A percentile compares a stretch with the other conserved stretches of the same genome.
Evolutionary conservation across 1,284 basidiomycete species (phyloP).

Genomic region (Ceratobasidium sp.): DNA sequence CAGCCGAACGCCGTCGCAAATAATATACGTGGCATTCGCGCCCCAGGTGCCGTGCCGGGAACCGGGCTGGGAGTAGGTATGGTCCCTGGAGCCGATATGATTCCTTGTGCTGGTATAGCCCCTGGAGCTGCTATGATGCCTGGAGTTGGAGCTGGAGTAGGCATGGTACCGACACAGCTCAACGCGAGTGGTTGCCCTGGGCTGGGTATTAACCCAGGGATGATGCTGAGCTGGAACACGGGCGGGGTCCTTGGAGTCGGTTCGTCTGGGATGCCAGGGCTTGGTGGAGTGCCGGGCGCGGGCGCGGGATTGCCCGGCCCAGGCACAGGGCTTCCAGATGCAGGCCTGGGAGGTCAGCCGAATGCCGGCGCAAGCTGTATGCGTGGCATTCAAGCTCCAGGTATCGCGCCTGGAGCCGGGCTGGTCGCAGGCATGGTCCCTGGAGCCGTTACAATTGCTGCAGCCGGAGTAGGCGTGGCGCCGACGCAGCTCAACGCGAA

Average conservation of each 20-base stretch:
- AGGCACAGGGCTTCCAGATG: background rate
- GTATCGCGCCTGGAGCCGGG: too few relatives aligned
- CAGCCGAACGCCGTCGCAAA: background rate
- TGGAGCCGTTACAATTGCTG: background rate
- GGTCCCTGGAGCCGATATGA: too few relatives aligned
- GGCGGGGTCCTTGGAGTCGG: background rate
- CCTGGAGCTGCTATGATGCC: conserved; percentile 13
- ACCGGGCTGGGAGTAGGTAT: too few relatives aligned
- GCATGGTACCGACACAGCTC: conserved; percentile 19
- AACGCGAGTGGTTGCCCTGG: background rate
- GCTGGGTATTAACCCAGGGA: conserved; percentile 24
- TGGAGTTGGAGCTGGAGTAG: background rate
- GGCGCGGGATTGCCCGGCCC: background rate
- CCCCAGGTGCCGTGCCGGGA: too few relatives aligned
- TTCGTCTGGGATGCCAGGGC: background rate
- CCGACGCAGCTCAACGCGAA: conserved; percentile 17
- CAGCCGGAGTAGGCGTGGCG: background rate
- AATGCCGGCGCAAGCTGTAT: conserved; percentile 1
- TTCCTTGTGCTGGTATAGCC: background rate
- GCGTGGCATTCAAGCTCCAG: background rate
- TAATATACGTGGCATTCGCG: background rate
- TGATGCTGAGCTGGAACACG: conserved; percentile 25
- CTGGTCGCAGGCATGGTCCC: too few relatives aligned
- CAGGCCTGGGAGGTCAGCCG: background rate
- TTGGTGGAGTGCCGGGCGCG: conserved; percentile 4